phyloP scores from a whole-genome alignment of 345 rosid species.

The Abelmoschus esculentus region DNA sequence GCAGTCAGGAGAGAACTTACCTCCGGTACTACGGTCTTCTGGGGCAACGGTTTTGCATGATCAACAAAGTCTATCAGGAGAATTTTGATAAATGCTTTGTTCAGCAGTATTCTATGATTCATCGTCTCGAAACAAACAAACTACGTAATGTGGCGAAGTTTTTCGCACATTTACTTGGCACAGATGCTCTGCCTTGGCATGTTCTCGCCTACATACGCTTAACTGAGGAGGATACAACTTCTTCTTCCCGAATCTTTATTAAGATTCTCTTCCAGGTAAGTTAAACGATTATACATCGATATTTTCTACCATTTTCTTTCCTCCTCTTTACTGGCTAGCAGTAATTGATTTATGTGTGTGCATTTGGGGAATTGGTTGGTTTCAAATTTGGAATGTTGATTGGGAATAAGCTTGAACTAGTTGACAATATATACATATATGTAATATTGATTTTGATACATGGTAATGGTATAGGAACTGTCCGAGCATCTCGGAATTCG shows the following conservation, averaged over 20 bases:
- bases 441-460: neutral
- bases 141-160: slow-evolving; percentile 86
- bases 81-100: slow-evolving; percentile 88
- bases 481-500: slow-evolving; percentile 87
- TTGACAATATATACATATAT: neutral
- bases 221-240: slow-evolving; percentile 92
- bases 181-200: slow-evolving; percentile 94
- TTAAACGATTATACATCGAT: neutral
- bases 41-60: slow-evolving; percentile 93
- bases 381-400: too few species aligned
- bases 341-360: neutral
- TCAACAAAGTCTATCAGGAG: slow-evolving; percentile 80
- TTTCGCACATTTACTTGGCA: slow-evolving; percentile 88
- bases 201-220: slow-evolving; percentile 71
- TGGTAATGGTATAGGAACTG: slow-evolving; percentile 55
- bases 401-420: too few species aligned
- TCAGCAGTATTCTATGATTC: slow-evolving; percentile 90
- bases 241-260: slow-evolving; percentile 84
- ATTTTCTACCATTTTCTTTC: neutral
- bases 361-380: neutral
- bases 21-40: slow-evolving; percentile 82
- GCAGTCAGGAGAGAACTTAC: slow-evolving; percentile 91
- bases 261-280: slow-evolving; percentile 93
- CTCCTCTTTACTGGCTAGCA: neutral
- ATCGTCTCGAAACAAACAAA: slow-evolving; percentile 82